Evolutionary conservation across 2,329 filamentous ascomycete species (phyloP).

Genomic region (Colletotrichum navitas): DNA sequence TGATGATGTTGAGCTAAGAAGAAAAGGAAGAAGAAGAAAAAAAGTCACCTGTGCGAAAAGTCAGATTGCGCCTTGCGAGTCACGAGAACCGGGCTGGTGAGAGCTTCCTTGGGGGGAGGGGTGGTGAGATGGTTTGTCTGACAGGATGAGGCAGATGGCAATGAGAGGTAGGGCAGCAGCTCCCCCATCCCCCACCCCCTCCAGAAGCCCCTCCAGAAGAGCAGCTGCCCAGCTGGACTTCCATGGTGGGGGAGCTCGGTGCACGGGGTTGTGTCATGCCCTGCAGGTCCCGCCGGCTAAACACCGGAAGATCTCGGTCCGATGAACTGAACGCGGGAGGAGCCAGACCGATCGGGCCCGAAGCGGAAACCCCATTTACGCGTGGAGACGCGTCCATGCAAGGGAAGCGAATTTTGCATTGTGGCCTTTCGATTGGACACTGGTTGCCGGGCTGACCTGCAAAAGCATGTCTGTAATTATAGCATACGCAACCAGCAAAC

Average conservation of each 20-base stretch:
- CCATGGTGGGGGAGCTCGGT: slow-evolving; percentile 11
- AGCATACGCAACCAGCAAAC: slow-evolving; percentile 3
- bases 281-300: slow-evolving; percentile 36
- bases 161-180: slow-evolving; percentile 16
- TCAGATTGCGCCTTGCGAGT: slow-evolving; percentile 1
- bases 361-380: slow-evolving; percentile 30
- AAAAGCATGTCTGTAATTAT: slow-evolving; percentile 7
- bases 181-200: neutral
- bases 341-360: slow-evolving; percentile 3
- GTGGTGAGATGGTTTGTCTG: slow-evolving; percentile 21
- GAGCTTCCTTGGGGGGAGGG: neutral
- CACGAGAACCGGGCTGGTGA: slow-evolving; percentile 22
- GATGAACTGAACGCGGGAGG: neutral
- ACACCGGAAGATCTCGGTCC: slow-evolving; percentile 4
- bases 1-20: neutral
- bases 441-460: slow-evolving; percentile 31
- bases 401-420: neutral
- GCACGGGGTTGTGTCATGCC: slow-evolving; percentile 24
- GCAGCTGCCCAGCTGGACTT: slow-evolving; percentile 10
- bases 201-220: neutral
- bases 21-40: neutral
- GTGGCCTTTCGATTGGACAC: slow-evolving; percentile 22
- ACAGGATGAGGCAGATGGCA: slow-evolving; percentile 3
- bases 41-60: slow-evolving; percentile 14
- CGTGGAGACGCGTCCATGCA: slow-evolving; percentile 25